Percentiles rank a stretch among this genome's conserved stretches.
Evolutionary conservation across 371 early-diverging fungal genomes (phyloP).

Genomic region (Haplosporangium sp.): DNA sequence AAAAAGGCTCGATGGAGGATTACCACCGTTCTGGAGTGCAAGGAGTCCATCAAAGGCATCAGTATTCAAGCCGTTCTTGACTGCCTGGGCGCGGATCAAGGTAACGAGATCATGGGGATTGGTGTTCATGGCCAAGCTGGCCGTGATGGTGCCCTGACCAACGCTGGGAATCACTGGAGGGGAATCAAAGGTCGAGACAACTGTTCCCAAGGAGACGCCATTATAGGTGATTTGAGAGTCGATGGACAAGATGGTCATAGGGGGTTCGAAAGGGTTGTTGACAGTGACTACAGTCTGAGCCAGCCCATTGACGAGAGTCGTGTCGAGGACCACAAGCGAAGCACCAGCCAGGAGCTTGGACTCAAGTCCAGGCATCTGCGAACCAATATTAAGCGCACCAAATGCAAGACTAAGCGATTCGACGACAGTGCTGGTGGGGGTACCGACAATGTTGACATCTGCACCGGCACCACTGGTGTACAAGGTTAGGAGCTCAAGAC

Average conservation of each 20-base stretch:
- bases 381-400: slow-evolving; percentile 49
- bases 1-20: slow-evolving; percentile 37
- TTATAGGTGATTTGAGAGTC: slow-evolving; percentile 56
- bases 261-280: slow-evolving; percentile 62
- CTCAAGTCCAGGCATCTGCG: slow-evolving; percentile 59
- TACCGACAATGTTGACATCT: slow-evolving; percentile 56
- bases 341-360: slow-evolving; percentile 56
- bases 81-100: slow-evolving; percentile 58
- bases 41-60: slow-evolving; percentile 55
- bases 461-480: slow-evolving; percentile 61
- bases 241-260: slow-evolving; percentile 58
- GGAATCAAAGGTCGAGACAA: slow-evolving; percentile 39
- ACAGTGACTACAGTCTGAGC: slow-evolving; percentile 57
- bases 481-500: slow-evolving; percentile 56
- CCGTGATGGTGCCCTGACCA: not conserved
- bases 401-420: slow-evolving; percentile 58
- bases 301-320: slow-evolving; percentile 52
- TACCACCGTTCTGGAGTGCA: slow-evolving; percentile 34
- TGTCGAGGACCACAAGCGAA: slow-evolving; percentile 49
- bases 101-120: slow-evolving; percentile 12
- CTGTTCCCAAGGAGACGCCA: slow-evolving; percentile 61
- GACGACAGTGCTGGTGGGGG: slow-evolving; percentile 53
- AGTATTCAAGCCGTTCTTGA: slow-evolving; percentile 53
- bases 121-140: slow-evolving; percentile 17
- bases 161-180: slow-evolving; percentile 1